Conservation (phyloP, 257 asterid genomes). For the Solanum habrochaites region DNA sequence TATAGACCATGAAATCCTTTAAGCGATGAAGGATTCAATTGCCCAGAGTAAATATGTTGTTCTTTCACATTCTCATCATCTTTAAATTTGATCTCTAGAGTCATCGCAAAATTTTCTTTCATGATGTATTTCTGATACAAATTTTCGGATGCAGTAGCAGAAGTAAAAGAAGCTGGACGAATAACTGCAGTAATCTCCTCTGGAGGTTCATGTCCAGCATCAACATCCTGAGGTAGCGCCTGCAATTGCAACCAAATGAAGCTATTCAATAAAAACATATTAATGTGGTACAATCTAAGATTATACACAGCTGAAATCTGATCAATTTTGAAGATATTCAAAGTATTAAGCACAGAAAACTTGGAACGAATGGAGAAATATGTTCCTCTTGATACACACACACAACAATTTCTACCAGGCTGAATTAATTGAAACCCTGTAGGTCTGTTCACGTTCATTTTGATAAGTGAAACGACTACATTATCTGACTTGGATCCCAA, state of each 20-base stretch:
- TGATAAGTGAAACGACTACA: background rate
- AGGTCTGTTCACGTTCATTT: background rate
- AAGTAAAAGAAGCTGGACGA: conserved; percentile 35
- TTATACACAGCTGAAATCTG: background rate
- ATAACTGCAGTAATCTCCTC: conserved; percentile 37
- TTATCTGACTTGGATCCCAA: background rate
- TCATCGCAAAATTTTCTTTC: conserved; percentile 28
- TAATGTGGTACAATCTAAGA: background rate
- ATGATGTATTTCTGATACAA: conserved; percentile 39
- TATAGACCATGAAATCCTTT: conserved; percentile 43
- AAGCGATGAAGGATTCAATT: conserved; percentile 8
- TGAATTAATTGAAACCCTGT: background rate
- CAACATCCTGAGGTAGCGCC: conserved; percentile 29
- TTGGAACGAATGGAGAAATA: background rate
- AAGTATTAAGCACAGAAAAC: background rate
- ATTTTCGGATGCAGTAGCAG: conserved; percentile 10
- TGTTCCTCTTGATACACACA: background rate
- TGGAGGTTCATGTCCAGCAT: conserved; percentile 47
- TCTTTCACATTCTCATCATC: background rate
- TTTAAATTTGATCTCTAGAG: conserved; percentile 4
- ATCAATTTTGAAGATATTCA: background rate
- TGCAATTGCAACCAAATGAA: conserved; percentile 4
- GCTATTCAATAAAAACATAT: background rate
- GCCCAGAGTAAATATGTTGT: conserved; percentile 16
- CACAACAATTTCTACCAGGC: background rate